Conservation (phyloP, 768 basidiomycete species). For the Russula compacta region DNA sequence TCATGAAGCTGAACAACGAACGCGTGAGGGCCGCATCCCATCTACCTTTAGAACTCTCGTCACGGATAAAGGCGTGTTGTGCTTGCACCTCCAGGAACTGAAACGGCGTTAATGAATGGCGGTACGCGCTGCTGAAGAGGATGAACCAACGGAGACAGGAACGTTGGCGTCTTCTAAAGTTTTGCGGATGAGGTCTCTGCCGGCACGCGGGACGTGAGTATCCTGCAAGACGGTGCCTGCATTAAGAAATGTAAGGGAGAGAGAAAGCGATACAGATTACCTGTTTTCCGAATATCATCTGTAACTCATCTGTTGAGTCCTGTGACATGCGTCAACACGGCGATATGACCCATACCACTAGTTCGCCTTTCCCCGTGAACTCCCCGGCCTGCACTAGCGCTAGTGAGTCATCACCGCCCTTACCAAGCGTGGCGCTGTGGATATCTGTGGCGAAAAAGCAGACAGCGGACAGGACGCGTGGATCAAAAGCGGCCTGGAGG, state of each 20-base stretch:
- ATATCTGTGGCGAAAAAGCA: constrained; percentile 97
- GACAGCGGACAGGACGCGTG: constrained; percentile 70
- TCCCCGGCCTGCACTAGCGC: constrained; percentile 65
- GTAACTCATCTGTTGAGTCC: background rate
- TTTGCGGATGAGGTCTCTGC: constrained; percentile 76
- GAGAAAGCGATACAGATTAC: constrained; percentile 28
- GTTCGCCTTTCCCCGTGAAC: constrained; percentile 68
- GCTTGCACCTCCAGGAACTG: constrained; percentile 95
- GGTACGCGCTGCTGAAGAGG: background rate
- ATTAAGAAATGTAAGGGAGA: background rate
- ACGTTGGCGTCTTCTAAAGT: constrained; percentile 76
- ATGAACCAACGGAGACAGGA: constrained; percentile 49
- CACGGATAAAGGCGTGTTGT: constrained; percentile 93
- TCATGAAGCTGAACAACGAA: constrained; percentile 74
- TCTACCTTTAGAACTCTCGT: constrained; percentile 84
- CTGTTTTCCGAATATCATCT: constrained; percentile 97
- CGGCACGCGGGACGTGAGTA: constrained; percentile 84
- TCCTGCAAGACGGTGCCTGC: constrained; percentile 39
- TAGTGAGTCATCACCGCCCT: constrained; percentile 69
- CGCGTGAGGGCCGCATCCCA: constrained; percentile 92
- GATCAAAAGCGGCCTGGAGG: constrained; percentile 76
- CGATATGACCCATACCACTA: constrained; percentile 49
- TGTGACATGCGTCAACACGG: background rate
- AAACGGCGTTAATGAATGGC: background rate
- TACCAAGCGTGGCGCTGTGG: constrained; percentile 78